Percentiles rank a stretch among this genome's conserved stretches.
phyloP scores from a whole-genome alignment of 2,329 filamentous ascomycete species.

The Lachnellula subtilissima region DNA sequence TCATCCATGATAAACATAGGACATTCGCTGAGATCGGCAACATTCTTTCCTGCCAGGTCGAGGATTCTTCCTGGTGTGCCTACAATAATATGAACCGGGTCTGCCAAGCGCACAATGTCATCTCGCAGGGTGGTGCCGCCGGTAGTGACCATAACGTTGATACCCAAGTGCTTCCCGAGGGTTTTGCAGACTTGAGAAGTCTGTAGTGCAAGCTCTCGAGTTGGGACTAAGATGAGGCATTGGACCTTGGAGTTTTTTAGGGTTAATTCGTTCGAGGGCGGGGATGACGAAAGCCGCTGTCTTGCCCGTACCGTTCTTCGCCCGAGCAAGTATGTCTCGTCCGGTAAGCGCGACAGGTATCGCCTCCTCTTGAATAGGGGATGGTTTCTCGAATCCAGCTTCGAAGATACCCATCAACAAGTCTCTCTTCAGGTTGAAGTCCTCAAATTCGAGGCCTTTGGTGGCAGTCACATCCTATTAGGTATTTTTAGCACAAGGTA shows the following conservation, averaged over 20 bases:
- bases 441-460: conserved; percentile 95
- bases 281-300: conserved; percentile 98
- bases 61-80: conserved; percentile 95
- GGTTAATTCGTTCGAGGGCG: conserved; percentile 90
- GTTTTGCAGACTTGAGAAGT: conserved; percentile 99
- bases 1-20: conserved; percentile 99
- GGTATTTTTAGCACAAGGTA: conserved; percentile 14
- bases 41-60: conserved; percentile 91
- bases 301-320: conserved; percentile 98
- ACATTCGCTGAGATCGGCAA: conserved; percentile 93
- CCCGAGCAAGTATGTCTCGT: conserved; percentile 89
- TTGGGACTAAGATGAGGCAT: conserved; percentile 92
- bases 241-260: conserved; percentile 95
- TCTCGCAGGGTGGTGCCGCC: conserved; percentile 93
- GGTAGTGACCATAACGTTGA: conserved; percentile 99
- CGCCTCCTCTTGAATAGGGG: conserved; percentile 98
- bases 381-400: conserved; percentile 97
- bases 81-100: conserved; percentile 94
- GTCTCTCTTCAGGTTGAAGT: conserved; percentile 91
- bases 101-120: conserved; percentile 91
- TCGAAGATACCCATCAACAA: conserved; percentile 99
- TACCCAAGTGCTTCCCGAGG: conserved; percentile 89
- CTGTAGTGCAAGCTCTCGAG: conserved; percentile 92
- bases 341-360: conserved; percentile 95
- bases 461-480: conserved; percentile 92